Percentiles rank a stretch among this genome's conserved stretches.
phyloP scores from a whole-genome alignment of 2,329 filamentous ascomycete genomes.

The Colletotrichum endophyticum region DNA sequence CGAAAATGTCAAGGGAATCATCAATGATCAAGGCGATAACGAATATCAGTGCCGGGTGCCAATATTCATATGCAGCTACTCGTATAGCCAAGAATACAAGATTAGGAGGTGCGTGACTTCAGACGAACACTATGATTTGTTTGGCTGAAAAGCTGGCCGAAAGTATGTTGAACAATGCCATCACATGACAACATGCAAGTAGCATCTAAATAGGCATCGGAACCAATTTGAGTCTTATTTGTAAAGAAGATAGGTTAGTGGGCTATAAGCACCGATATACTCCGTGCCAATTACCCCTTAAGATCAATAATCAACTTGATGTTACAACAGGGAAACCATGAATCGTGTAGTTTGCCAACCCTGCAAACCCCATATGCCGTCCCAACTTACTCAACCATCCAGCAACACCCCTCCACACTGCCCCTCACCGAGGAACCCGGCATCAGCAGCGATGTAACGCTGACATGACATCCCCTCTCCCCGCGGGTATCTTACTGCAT shows the following conservation, averaged over 20 bases:
- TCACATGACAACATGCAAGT: background rate
- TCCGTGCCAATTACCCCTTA: background rate
- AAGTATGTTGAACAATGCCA: background rate
- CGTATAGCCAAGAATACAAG: background rate
- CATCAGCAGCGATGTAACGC: background rate
- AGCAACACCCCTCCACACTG: background rate
- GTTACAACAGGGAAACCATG: background rate
- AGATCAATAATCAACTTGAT: background rate
- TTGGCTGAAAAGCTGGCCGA: background rate
- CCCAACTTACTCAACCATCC: background rate
- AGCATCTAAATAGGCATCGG: background rate
- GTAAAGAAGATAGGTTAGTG: background rate
- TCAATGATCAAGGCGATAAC: accelerated
- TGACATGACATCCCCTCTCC: background rate
- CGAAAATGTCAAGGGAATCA: background rate
- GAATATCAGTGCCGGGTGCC: background rate
- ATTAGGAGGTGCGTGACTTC: background rate
- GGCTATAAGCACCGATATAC: background rate
- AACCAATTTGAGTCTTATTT: background rate
- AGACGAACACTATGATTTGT: background rate
- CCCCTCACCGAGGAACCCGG: background rate
- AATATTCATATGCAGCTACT: background rate
- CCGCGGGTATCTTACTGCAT: background rate
- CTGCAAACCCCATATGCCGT: background rate
- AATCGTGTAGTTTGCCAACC: background rate